Evolutionary conservation across 2,329 filamentous ascomycete genomes (phyloP), one percentile per base, ranked within the genome.

Genomic region (Cytospora chrysosperma): DNA sequence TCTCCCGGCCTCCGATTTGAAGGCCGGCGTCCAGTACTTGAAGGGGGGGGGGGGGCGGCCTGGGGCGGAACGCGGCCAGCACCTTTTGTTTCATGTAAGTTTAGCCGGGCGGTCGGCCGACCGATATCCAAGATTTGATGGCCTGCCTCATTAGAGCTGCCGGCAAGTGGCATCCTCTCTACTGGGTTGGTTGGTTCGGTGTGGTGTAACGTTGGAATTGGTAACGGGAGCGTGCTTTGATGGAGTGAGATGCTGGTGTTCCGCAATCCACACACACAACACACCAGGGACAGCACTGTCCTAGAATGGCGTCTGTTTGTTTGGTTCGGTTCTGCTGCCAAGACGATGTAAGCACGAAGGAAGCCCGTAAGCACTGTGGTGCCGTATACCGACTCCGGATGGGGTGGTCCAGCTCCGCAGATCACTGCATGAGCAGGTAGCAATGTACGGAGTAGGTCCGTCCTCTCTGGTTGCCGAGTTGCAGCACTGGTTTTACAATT

Each of bases 291-390:
- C 17, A 21, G 15, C 43, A 47, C 43, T 21, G 43, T 47, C n/a
- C 1, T 47, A n/a, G n/a, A 28, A 28, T 55, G 37, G 51, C 59
- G 40, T 53, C 51, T 21, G 51, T 49, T 8, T 50, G 37, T 55
- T 61, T 55, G 51, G 27, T 21, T 61, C 59, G 59, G 59, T 21
- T 50, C 51, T 43, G 59, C 21, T 49, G 51, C 59, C 59, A 61
- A 61, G 59, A 50, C 47, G 37, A 55, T 28, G 51, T 27, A 37
- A 55, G 51, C 51, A 24, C 51, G 27, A 61, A n/a, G 37, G 26
- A 37, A 55, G 58, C 19, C n/a, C 21, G n/a, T 47, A 24, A 47
- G 43, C n/a, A 47, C n/a, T n/a, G 24, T 1, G 1, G n/a, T 47
- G n/a, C 43, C n/a, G n/a, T 12, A 13, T 4, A 24, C 21, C 21